These are phyloP conservation scores for Ascobolus immersus DNA, from an alignment of 495 filamentous ascomycete genomes.

Conservation along the genomic window DNA sequence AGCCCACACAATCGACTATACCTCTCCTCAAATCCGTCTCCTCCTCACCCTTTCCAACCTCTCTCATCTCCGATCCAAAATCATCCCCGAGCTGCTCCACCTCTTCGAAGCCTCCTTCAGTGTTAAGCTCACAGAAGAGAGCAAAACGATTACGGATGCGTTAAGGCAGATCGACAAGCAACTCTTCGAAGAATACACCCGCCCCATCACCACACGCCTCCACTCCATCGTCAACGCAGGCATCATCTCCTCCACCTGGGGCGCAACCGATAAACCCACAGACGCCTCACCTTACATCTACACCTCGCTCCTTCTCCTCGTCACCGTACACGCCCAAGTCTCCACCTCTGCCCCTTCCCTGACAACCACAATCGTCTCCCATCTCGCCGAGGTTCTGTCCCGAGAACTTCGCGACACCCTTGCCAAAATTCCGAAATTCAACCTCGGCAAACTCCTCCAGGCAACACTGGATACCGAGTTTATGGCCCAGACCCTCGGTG, in stretches of 20 bases:
- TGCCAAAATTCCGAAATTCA: slow-evolving; percentile 24
- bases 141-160: slow-evolving; percentile 56
- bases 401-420: slow-evolving; percentile 30
- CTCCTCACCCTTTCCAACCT: slow-evolving; percentile 83
- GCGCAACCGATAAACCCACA: slow-evolving; percentile 28
- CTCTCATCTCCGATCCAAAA: slow-evolving; percentile 43
- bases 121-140: slow-evolving; percentile 72
- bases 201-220: slow-evolving; percentile 37
- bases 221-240: slow-evolving; percentile 40
- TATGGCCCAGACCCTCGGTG: slow-evolving; percentile 68
- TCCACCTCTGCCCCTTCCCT: slow-evolving; percentile 51
- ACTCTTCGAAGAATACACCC: slow-evolving; percentile 75
- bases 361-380: slow-evolving; percentile 46
- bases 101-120: slow-evolving; percentile 79
- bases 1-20: slow-evolving; percentile 9
- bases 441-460: slow-evolving; percentile 69
- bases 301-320: slow-evolving; percentile 51
- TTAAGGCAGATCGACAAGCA: slow-evolving; percentile 67
- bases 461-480: slow-evolving; percentile 94
- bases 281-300: slow-evolving; percentile 76
- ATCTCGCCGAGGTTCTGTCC: slow-evolving; percentile 49
- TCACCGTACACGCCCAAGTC: slow-evolving; percentile 77
- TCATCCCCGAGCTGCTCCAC: slow-evolving; percentile 56
- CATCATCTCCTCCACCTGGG: slow-evolving; percentile 45
- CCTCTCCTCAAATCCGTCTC: slow-evolving; percentile 31